Evolutionary conservation across 1,284 basidiomycete genomes (phyloP).

Genomic region (Tylopilus sp.): DNA sequence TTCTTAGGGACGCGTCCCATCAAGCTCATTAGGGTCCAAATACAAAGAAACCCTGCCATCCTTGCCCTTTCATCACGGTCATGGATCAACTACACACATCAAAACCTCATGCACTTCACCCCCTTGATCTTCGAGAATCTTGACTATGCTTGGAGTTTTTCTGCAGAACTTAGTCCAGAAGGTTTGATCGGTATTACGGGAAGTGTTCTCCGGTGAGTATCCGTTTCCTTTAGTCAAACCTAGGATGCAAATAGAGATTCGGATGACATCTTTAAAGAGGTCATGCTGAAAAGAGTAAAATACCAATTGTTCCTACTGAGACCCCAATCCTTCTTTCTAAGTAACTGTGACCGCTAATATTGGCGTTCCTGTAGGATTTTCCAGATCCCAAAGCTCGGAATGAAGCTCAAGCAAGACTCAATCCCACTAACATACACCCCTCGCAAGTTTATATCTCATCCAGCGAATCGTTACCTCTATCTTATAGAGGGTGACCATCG

Average conservation of each 20-base stretch:
- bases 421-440: conserved; percentile 93
- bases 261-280: conserved; percentile 38
- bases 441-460: conserved; percentile 88
- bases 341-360: conserved; percentile 5
- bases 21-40: conserved; percentile 81
- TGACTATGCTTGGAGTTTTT: conserved; percentile 96
- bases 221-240: conserved; percentile 3
- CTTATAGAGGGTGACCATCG: conserved; percentile 94
- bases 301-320: conserved; percentile 52
- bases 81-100: conserved; percentile 97
- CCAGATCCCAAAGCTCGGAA: conserved; percentile 91
- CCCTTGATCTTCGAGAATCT: conserved; percentile 95
- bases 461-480: conserved; percentile 80
- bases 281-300: conserved; percentile 35
- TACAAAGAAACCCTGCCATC: conserved; percentile 87
- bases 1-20: conserved; percentile 96
- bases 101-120: conserved; percentile 95
- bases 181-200: conserved; percentile 96
- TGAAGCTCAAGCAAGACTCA: conserved; percentile 92
- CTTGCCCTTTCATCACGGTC: conserved; percentile 92
- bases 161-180: conserved; percentile 93
- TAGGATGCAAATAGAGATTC: conserved; percentile 36
- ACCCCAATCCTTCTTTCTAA: conserved; percentile 1
- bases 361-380: conserved; percentile 69
- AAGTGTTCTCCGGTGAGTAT: conserved; percentile 80